Percentiles rank a stretch among this genome's conserved stretches.
phyloP scores from a whole-genome alignment of 192 early-diverging fungal species.

The Spinellus fusiger region DNA sequence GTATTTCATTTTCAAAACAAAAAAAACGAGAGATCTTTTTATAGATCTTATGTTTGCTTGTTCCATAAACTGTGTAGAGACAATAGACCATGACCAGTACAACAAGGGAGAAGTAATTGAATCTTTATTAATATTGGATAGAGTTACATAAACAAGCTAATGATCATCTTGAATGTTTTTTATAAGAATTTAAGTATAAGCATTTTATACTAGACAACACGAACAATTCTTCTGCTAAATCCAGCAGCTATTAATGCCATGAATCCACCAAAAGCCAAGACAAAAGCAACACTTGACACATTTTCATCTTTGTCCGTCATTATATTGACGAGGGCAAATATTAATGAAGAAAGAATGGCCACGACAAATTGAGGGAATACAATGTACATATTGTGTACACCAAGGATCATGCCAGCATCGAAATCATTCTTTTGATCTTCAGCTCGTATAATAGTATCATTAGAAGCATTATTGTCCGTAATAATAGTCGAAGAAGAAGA shows the following conservation, averaged over 20 bases:
- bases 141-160: too few relatives aligned
- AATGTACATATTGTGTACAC: constrained; percentile 92
- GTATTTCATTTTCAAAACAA: too few relatives aligned
- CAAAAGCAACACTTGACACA: constrained; percentile 47
- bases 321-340: constrained; percentile 47
- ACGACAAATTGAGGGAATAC: constrained; percentile 89
- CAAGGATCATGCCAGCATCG: constrained; percentile 68
- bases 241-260: constrained; percentile 56
- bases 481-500: neutral
- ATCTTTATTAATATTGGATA: too few relatives aligned
- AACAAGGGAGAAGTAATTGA: too few relatives aligned
- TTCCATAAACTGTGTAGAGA: too few relatives aligned
- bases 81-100: too few relatives aligned
- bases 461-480: neutral
- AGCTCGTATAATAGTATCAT: neutral
- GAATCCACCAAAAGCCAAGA: constrained; percentile 62
- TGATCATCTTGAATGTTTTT: too few relatives aligned
- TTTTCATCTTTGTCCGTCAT: constrained; percentile 16
- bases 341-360: constrained; percentile 62
- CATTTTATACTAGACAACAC: constrained; percentile 4
- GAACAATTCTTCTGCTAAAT: constrained; percentile 36
- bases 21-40: too few relatives aligned
- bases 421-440: constrained; percentile 16
- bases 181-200: too few relatives aligned
- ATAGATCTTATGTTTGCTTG: too few relatives aligned